Percentiles rank a stretch among this genome's conserved stretches.
Evolutionary conservation across 768 basidiomycete genomes (phyloP).

Genomic region (Suillus americanus): DNA sequence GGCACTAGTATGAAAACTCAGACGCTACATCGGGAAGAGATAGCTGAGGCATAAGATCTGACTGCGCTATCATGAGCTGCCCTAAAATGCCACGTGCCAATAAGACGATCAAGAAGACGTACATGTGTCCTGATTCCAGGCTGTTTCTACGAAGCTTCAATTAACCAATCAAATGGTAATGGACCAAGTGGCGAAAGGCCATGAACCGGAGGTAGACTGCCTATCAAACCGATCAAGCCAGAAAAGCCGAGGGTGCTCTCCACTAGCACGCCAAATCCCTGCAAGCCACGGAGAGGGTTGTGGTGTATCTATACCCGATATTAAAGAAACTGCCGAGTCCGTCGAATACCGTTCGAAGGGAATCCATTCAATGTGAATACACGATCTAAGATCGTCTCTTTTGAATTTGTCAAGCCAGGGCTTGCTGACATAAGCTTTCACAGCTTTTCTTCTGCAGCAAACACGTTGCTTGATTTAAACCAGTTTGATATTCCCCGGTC

Average conservation of each 20-base stretch:
- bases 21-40: constrained; percentile 26
- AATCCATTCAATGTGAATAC: not conserved
- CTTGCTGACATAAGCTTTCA: not conserved
- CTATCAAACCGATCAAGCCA: constrained; percentile 2
- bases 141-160: constrained; percentile 7
- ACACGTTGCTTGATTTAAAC: not conserved
- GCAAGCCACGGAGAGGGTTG: not conserved
- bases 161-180: constrained; percentile 8
- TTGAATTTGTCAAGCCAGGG: not conserved
- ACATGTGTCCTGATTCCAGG: constrained; percentile 3
- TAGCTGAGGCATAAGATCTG: not conserved
- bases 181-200: not conserved
- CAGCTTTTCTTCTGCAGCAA: not conserved
- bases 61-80: constrained; percentile 21
- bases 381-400: constrained; percentile 1
- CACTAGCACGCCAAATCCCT: not conserved
- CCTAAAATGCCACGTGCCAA: constrained; percentile 10
- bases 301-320: constrained; percentile 3
- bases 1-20: constrained; percentile 24
- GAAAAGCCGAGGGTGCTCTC: not conserved
- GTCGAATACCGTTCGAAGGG: not conserved
- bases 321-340: constrained; percentile 2
- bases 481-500: not conserved
- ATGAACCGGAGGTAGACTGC: not conserved
- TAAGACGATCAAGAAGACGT: not conserved